Conservation (phyloP, 495 filamentous ascomycete genomes). For the Daldinia loculata region DNA sequence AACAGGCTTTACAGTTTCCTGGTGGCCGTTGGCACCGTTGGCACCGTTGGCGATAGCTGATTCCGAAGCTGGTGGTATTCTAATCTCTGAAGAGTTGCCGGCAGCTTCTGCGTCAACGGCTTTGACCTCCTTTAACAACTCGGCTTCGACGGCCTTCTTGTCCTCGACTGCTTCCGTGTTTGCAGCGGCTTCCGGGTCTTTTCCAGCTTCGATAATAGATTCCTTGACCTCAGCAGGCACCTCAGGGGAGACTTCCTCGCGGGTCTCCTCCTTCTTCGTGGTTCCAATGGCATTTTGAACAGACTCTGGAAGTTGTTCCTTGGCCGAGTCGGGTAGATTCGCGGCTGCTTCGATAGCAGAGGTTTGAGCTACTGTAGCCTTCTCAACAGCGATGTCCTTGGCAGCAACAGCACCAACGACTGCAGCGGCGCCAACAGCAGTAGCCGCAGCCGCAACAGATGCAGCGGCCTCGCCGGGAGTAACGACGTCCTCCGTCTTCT, state of each 20-base stretch:
- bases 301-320: conserved; percentile 47
- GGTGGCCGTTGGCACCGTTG: conserved; percentile 25
- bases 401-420: conserved; percentile 48
- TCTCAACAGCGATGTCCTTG: conserved; percentile 46
- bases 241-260: conserved; percentile 55
- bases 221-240: conserved; percentile 79
- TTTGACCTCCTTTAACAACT: conserved; percentile 63
- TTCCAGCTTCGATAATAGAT: conserved; percentile 70
- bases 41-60: conserved; percentile 18
- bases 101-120: conserved; percentile 27
- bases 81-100: conserved; percentile 40
- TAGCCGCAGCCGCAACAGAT: conserved; percentile 49
- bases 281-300: conserved; percentile 41
- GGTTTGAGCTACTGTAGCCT: conserved; percentile 41
- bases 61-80: conserved; percentile 32
- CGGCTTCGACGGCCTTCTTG: conserved; percentile 78
- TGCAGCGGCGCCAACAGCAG: conserved; percentile 53
- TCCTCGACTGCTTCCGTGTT: conserved; percentile 73
- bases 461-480: conserved; percentile 53
- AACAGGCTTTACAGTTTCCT: conserved; percentile 35
- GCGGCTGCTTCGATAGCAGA: conserved; percentile 41
- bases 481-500: conserved; percentile 56
- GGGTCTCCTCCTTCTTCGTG: conserved; percentile 43
- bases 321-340: conserved; percentile 49
- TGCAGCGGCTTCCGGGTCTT: conserved; percentile 74